Base-by-base conservation (phyloP, 495 filamentous ascomycete genomes). In the Wilcoxina mikolae region DNA sequence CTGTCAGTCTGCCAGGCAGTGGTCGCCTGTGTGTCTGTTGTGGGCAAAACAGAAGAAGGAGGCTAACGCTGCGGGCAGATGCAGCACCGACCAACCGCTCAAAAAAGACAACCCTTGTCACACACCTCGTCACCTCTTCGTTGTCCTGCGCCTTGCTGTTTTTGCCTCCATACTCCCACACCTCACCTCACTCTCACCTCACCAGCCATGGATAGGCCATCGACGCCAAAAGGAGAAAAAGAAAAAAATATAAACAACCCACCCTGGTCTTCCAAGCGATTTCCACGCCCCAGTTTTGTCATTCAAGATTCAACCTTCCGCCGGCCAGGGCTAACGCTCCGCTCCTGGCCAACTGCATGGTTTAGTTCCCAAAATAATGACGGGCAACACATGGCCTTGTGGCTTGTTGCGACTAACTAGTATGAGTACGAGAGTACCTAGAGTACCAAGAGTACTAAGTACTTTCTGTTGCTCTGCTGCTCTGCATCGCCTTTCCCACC, bases 121-220 rank as follows among this genome's bases (percentile, higher is more conserved):
- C 25, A 49, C 46, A 27, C 46, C 23, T 27, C 46, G 46, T 49
- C 46, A 49, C 46, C 46, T 28, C 46, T 49, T 49, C 23, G 46
- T 23, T 49, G 46, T 49, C 12, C 46, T 49, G 46, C 43, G 43
- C 43, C 43, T 46, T 46, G 43, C 43, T 46, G 43, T 46, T 49
- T 49, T 49, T 20, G 46, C 46, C 39, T 20, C 9, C 39, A 43
- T 18, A 43, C 39, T 18, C 39, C 20, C 39, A 43, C 10, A 20
- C 9, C 17, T 20, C 39, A 7, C 31, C 31, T 7, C 31, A 35
- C 31, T 7, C 31, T 15, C 31, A 35, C 42, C 42, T 22, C 42
- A 9, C 42, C 42, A 5, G 18, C 42, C 42, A 9, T 9, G 7
- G 7, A 5, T 17, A 5, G 5, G 12, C 42, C 42, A 5, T 5